Percentiles rank a stretch among this genome's conserved stretches.
These are phyloP conservation scores for Chernovozyma aurita DNA, from an alignment of 1,139 yeast species.

Conservation along the genomic window DNA sequence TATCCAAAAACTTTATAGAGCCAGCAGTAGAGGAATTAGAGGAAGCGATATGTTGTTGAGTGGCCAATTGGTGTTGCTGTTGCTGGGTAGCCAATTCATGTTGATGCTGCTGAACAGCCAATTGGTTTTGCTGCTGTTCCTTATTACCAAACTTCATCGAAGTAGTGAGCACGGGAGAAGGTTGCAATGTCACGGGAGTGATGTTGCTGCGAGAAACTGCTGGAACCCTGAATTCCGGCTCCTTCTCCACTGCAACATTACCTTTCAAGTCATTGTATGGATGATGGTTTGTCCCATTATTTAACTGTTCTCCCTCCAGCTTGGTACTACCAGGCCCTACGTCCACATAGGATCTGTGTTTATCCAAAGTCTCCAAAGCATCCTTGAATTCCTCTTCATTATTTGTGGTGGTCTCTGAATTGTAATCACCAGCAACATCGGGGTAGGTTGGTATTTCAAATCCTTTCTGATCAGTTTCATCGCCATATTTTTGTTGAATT, in stretches of 20 bases:
- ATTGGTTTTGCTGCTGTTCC: neutral
- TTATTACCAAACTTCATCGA: constrained; percentile 1
- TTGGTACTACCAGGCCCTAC: neutral
- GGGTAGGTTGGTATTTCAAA: neutral
- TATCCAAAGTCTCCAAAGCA: constrained; percentile 7
- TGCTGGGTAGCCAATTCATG: neutral
- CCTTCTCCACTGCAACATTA: neutral
- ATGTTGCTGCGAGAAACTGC: neutral
- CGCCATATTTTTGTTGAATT: constrained; percentile 6
- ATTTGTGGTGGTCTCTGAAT: neutral
- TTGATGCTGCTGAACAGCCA: too few relatives aligned
- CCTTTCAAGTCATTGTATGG: constrained; percentile 7
- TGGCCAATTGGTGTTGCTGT: neutral
- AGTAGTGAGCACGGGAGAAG: constrained; percentile 5
- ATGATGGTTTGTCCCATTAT: neutral
- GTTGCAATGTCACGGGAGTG: constrained; percentile 4
- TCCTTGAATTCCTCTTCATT: constrained; percentile 10
- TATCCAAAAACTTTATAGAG: constrained; percentile 38
- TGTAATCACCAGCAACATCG: neutral
- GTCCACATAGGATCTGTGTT: constrained; percentile 2
- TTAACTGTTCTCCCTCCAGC: neutral
- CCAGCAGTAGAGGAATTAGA: constrained; percentile 15
- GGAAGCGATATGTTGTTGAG: constrained; percentile 1
- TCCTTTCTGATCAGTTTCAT: constrained; percentile 3
- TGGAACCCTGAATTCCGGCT: constrained; percentile 2